Percentiles rank a stretch among this genome's conserved stretches.
These are phyloP conservation scores for Batkoa obscura DNA, from an alignment of 371 early-diverging fungal species.

Conservation along the genomic window DNA sequence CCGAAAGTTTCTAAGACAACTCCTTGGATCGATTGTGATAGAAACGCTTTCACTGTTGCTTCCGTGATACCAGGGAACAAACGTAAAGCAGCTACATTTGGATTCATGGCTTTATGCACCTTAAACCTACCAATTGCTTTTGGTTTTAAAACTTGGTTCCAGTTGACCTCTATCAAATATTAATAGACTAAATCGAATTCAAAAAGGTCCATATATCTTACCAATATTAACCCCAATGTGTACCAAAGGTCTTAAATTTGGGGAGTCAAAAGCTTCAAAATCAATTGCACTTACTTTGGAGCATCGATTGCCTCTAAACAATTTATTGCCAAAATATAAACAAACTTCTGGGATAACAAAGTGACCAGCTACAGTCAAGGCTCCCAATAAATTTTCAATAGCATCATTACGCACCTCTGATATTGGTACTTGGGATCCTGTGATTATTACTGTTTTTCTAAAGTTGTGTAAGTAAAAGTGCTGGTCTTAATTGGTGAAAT, in stretches of 20 bases:
- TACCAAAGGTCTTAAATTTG: conserved; percentile 76
- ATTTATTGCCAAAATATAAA: conserved; percentile 82
- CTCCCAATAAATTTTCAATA: conserved; percentile 84
- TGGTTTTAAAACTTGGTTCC: conserved; percentile 76
- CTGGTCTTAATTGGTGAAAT: no score
- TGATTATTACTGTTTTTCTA: conserved; percentile 90
- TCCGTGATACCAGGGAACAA: conserved; percentile 90
- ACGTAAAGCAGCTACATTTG: conserved; percentile 74
- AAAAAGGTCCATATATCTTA: conserved; percentile 12
- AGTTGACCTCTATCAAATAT: conserved; percentile 53
- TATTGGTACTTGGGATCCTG: conserved; percentile 88
- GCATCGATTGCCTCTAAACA: conserved; percentile 90
- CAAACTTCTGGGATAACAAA: conserved; percentile 94
- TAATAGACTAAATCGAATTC: neutral
- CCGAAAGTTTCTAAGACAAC: conserved; percentile 93
- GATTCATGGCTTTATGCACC: conserved; percentile 65
- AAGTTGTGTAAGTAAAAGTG: neutral
- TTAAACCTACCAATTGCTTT: conserved; percentile 62
- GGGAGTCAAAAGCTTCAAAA: conserved; percentile 92
- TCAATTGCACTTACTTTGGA: conserved; percentile 85
- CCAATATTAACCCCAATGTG: conserved; percentile 88
- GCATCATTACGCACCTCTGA: conserved; percentile 95
- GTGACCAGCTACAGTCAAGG: conserved; percentile 80
- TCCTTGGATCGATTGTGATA: conserved; percentile 72
- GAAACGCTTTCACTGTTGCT: conserved; percentile 64